Conservation (phyloP, 2,329 filamentous ascomycete genomes). For the Rachicladosporium sp. region DNA sequence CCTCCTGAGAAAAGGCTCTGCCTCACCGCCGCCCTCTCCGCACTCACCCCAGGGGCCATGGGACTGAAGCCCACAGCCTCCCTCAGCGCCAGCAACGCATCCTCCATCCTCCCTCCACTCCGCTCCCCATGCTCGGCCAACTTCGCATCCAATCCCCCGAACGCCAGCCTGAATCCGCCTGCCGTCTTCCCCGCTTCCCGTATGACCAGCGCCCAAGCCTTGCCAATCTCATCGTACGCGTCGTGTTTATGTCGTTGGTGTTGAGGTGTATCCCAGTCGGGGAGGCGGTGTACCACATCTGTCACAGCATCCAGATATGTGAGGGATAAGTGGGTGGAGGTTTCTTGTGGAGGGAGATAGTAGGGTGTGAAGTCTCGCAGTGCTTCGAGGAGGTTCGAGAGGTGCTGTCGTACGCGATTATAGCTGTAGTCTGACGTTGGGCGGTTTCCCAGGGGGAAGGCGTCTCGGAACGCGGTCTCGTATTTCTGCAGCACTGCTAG, state of each 20-base stretch:
- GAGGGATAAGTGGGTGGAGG: slow-evolving; percentile 69
- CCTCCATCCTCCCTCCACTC: slow-evolving; percentile 67
- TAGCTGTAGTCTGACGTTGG: slow-evolving; percentile 86
- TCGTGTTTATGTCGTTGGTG: slow-evolving; percentile 90
- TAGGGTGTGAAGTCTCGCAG: slow-evolving; percentile 90
- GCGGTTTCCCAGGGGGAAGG: slow-evolving; percentile 76
- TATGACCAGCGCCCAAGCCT: slow-evolving; percentile 85
- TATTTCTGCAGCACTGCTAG: slow-evolving; percentile 73
- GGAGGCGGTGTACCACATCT: slow-evolving; percentile 75
- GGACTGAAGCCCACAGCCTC: slow-evolving; percentile 60
- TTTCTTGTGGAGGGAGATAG: slow-evolving; percentile 83
- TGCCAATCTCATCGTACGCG: slow-evolving; percentile 90
- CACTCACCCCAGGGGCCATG: slow-evolving; percentile 11
- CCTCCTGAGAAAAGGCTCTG: slow-evolving; percentile 32
- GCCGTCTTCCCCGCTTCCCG: slow-evolving; percentile 83
- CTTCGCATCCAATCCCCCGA: slow-evolving; percentile 84
- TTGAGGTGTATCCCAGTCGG: slow-evolving; percentile 78
- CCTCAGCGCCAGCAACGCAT: slow-evolving; percentile 66
- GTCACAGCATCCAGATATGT: slow-evolving; percentile 84
- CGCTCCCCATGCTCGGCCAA: slow-evolving; percentile 78
- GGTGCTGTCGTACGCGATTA: slow-evolving; percentile 73
- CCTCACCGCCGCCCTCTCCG: slow-evolving; percentile 36
- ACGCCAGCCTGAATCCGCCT: slow-evolving; percentile 78
- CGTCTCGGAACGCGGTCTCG: slow-evolving; percentile 60
- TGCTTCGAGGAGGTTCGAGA: slow-evolving; percentile 73